Conservation (phyloP, 768 basidiomycete genomes). For the Trametes cinnabarina region DNA sequence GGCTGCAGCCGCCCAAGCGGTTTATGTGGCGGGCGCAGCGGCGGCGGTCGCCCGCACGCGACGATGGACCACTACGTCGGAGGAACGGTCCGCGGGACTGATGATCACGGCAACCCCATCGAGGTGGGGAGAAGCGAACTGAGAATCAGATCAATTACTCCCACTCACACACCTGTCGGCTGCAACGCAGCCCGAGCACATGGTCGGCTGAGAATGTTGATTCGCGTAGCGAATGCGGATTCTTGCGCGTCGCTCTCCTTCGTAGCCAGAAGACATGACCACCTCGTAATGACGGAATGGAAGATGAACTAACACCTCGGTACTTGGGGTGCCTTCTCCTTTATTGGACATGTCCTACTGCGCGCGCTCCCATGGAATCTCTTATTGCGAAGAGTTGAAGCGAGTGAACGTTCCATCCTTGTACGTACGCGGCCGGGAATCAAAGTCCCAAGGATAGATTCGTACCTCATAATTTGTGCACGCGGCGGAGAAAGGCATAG, state of each 20-base stretch:
- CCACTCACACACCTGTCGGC: slow-evolving; percentile 12
- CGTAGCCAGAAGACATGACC: background rate
- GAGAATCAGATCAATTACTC: slow-evolving; percentile 15
- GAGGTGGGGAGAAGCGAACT: background rate
- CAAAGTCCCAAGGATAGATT: slow-evolving; percentile 6
- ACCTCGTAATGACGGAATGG: background rate
- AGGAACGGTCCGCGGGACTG: slow-evolving; percentile 1
- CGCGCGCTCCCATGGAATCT: background rate
- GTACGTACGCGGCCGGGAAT: slow-evolving; percentile 6
- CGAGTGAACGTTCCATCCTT: background rate
- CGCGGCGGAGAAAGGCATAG: background rate
- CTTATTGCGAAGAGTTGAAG: background rate
- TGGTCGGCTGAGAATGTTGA: slow-evolving; percentile 15
- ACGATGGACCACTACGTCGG: background rate
- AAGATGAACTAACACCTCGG: background rate
- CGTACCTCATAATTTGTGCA: background rate
- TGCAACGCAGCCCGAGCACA: slow-evolving; percentile 11
- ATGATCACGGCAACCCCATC: too few relatives aligned
- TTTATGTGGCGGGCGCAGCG: background rate
- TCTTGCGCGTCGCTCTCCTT: background rate
- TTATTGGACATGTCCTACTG: background rate
- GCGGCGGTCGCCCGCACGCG: too few relatives aligned
- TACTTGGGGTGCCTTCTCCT: background rate
- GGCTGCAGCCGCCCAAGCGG: background rate
- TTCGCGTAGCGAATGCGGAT: slow-evolving; percentile 1